These are phyloP conservation scores for Mycena amicta DNA, from an alignment of 768 basidiomycete genomes.

Conservation along the genomic window DNA sequence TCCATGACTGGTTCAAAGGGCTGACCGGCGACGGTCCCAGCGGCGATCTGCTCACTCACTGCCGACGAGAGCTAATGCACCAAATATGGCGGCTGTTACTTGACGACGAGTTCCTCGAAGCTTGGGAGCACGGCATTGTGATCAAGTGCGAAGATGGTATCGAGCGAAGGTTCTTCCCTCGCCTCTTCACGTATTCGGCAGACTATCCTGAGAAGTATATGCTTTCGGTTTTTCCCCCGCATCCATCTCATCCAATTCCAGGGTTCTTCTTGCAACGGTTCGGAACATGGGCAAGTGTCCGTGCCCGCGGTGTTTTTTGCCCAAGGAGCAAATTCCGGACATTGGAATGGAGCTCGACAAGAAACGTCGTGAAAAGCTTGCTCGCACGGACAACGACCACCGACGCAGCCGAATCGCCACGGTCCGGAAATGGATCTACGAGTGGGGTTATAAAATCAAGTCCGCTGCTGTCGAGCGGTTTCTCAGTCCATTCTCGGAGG, in stretches of 20 bases:
- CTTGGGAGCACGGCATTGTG: slow-evolving; percentile 25
- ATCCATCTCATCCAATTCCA: neutral
- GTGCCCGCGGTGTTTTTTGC: slow-evolving; percentile 25
- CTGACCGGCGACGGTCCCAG: neutral
- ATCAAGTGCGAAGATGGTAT: slow-evolving; percentile 25
- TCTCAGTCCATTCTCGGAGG: slow-evolving; percentile 13
- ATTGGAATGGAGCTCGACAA: slow-evolving; percentile 12
- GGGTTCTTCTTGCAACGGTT: slow-evolving; percentile 24
- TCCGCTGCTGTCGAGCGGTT: slow-evolving; percentile 4
- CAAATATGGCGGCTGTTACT: slow-evolving; percentile 3
- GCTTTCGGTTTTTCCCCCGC: slow-evolving; percentile 25
- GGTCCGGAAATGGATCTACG: slow-evolving; percentile 21
- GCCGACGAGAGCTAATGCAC: slow-evolving; percentile 22
- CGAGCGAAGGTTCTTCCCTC: too few species aligned
- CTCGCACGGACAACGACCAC: neutral
- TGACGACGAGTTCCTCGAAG: slow-evolving; percentile 23
- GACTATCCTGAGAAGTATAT: too few species aligned
- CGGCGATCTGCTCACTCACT: slow-evolving; percentile 11
- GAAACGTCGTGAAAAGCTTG: neutral
- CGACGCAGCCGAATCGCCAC: neutral
- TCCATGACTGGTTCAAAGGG: slow-evolving; percentile 13
- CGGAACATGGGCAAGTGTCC: slow-evolving; percentile 23
- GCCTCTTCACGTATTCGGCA: too few species aligned
- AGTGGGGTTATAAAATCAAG: slow-evolving; percentile 2
- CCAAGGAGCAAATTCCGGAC: slow-evolving; percentile 9